Conservation (phyloP, 2,329 filamentous ascomycete genomes). For the Aureobasidium pullulans region DNA sequence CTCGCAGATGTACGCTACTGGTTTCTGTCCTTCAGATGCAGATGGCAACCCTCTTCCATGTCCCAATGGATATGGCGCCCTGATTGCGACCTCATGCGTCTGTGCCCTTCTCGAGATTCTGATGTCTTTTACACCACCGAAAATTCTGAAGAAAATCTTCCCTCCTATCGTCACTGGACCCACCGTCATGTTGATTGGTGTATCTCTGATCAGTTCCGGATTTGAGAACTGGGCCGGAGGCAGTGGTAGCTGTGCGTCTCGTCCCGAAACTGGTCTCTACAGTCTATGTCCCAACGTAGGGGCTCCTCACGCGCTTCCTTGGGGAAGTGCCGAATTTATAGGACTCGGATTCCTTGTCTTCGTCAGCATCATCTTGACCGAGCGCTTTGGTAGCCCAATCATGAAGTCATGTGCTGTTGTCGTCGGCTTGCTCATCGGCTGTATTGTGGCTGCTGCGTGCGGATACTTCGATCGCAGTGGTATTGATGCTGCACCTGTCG, state of each 20-base stretch:
- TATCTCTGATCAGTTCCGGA: slow-evolving; percentile 62
- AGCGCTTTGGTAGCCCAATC: slow-evolving; percentile 73
- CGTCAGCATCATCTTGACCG: slow-evolving; percentile 68
- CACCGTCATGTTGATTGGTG: slow-evolving; percentile 63
- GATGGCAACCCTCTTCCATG: slow-evolving; percentile 64
- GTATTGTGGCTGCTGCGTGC: slow-evolving; percentile 68
- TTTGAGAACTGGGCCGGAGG: slow-evolving; percentile 76
- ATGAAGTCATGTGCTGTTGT: slow-evolving; percentile 78
- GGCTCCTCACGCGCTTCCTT: slow-evolving; percentile 64
- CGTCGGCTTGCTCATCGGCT: slow-evolving; percentile 62
- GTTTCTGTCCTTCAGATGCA: slow-evolving; percentile 54
- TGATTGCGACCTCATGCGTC: slow-evolving; percentile 56
- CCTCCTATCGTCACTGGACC: slow-evolving; percentile 69
- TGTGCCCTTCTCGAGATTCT: slow-evolving; percentile 57
- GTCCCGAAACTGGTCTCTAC: slow-evolving; percentile 46
- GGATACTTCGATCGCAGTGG: slow-evolving; percentile 69
- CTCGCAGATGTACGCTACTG: slow-evolving; percentile 68
- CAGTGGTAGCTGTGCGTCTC: slow-evolving; percentile 49
- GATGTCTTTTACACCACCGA: slow-evolving; percentile 67
- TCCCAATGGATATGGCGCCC: slow-evolving; percentile 66
- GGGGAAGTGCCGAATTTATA: slow-evolving; percentile 73
- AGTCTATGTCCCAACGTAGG: slow-evolving; percentile 57
- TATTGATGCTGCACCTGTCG: slow-evolving; percentile 64
- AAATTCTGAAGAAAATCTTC: slow-evolving; percentile 62
- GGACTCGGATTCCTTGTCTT: slow-evolving; percentile 77